Evolutionary conservation across 2,329 filamentous ascomycete species (phyloP), one percentile per base, ranked within the genome.

Genomic region (Chrysoporthe puriensis): DNA sequence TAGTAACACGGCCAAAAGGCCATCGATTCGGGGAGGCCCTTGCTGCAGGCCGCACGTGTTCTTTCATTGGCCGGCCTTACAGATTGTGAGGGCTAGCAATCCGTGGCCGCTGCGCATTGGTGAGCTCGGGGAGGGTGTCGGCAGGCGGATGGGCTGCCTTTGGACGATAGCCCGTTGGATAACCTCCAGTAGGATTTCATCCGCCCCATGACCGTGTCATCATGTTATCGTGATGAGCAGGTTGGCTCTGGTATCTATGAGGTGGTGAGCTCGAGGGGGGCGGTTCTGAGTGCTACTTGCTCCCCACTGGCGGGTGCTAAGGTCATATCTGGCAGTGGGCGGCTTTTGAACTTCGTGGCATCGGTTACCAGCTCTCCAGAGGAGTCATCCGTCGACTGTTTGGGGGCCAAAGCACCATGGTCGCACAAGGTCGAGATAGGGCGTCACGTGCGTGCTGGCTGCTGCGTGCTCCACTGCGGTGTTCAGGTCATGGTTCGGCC

Each of bases 391-490:
- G 50, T 9, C 21, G 13, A 34, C 13, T 3, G 21, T 6, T 54
- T 54, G 50, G 50, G 50, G 50, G 50, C 50, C 50, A 54, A 54
- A 54, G 48, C 58, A 61, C 60, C 52, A 32, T 11, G 50, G 21
- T 54, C 50, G 50, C 32, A 52, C 50, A 54, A 54, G 50, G 50
- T 54, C 50, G 32, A 52, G 50, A 54, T 32, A 54, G 34, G 60
- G 42, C 62, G 64, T 69, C 67, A 69, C 67, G 67, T 69, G 67
- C 62, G 60, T 44, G 32, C 48, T 58, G 40, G 60, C 46, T 54
- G 56, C 63, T 69, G 67, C 67, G 65, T 69, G 64, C 56, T 56
- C 56, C 56, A 34, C 64, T 69, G 67, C 66, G 52, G 67, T 66
- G 61, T 44, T 62, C 48, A 69, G 56, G 59, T 42, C 42, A 34